Conservation (phyloP, 2,329 filamentous ascomycete genomes). For the Metarhizium brunneum region DNA sequence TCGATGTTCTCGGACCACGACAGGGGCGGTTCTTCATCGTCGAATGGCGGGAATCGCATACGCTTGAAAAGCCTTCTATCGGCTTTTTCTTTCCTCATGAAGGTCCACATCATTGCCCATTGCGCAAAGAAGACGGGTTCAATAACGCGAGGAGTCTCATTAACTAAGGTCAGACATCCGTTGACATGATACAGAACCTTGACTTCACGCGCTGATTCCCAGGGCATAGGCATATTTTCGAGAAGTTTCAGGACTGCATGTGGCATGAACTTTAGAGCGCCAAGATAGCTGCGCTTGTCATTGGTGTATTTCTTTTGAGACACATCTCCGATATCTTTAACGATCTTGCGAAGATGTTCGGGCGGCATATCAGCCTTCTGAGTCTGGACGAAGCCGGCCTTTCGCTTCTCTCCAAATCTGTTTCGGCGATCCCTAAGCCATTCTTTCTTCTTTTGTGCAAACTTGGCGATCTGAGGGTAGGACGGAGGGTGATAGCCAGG, state of each 20-base stretch:
- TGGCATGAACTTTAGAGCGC: slow-evolving; percentile 97
- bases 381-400: slow-evolving; percentile 92
- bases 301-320: slow-evolving; percentile 99
- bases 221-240: slow-evolving; percentile 99
- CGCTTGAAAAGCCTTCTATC: slow-evolving; percentile 94
- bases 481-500: slow-evolving; percentile 74
- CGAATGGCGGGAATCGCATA: slow-evolving; percentile 97
- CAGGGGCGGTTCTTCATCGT: slow-evolving; percentile 94
- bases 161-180: slow-evolving; percentile 91
- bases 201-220: slow-evolving; percentile 92
- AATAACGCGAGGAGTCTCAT: slow-evolving; percentile 92
- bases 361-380: slow-evolving; percentile 99
- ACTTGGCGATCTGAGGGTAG: slow-evolving; percentile 84
- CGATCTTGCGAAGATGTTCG: slow-evolving; percentile 95
- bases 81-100: slow-evolving; percentile 96
- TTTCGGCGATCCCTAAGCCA: slow-evolving; percentile 89
- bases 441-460: slow-evolving; percentile 98
- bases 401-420: slow-evolving; percentile 93
- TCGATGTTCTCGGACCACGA: slow-evolving; percentile 99
- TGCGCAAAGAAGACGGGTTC: slow-evolving; percentile 97
- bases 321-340: slow-evolving; percentile 96
- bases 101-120: slow-evolving; percentile 99
- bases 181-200: slow-evolving; percentile 99
- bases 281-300: slow-evolving; percentile 95
- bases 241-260: slow-evolving; percentile 94